Conservation (phyloP, 169 alveolate genomes). For the Cryptosporidium canis region DNA sequence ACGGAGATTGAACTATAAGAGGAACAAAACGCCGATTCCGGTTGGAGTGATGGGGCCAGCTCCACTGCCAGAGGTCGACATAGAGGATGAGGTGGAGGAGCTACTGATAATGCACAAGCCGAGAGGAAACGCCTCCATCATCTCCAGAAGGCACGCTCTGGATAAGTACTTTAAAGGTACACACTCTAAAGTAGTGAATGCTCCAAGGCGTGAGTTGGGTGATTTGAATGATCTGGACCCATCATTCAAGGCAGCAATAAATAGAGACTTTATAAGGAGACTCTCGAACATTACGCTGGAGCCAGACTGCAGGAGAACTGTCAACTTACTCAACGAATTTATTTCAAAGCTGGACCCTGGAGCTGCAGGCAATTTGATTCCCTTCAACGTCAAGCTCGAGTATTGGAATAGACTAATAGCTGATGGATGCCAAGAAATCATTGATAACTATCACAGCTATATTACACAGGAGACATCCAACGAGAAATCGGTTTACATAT, state of each 20-base stretch:
- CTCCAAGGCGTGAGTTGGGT: conserved; percentile 63
- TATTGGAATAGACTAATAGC: conserved; percentile 32
- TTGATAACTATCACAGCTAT: conserved; percentile 47
- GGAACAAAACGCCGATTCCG: conserved; percentile 26
- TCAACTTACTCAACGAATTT: conserved; percentile 36
- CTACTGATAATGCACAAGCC: conserved; percentile 46
- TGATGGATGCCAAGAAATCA: conserved; percentile 30
- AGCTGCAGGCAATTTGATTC: conserved; percentile 23
- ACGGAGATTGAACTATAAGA: background rate
- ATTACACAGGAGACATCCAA: conserved; percentile 30
- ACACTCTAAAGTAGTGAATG: conserved; percentile 59
- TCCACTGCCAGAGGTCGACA: conserved; percentile 67
- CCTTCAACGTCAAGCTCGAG: conserved; percentile 30
- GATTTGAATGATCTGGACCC: conserved; percentile 51
- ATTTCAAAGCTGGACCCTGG: conserved; percentile 41
- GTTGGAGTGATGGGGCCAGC: conserved; percentile 64
- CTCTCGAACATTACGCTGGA: conserved; percentile 16
- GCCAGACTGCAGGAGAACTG: conserved; percentile 35
- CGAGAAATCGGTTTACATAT: conserved; percentile 57
- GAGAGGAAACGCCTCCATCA: conserved; percentile 19
- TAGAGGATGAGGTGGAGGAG: conserved; percentile 64
- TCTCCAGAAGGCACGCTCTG: conserved; percentile 32
- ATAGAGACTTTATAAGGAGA: conserved; percentile 52
- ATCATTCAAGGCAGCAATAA: conserved; percentile 43
- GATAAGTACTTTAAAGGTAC: conserved; percentile 38